Evolutionary conservation across 768 basidiomycete genomes (phyloP).

Genomic region (Phlebiopsis gigantea): DNA sequence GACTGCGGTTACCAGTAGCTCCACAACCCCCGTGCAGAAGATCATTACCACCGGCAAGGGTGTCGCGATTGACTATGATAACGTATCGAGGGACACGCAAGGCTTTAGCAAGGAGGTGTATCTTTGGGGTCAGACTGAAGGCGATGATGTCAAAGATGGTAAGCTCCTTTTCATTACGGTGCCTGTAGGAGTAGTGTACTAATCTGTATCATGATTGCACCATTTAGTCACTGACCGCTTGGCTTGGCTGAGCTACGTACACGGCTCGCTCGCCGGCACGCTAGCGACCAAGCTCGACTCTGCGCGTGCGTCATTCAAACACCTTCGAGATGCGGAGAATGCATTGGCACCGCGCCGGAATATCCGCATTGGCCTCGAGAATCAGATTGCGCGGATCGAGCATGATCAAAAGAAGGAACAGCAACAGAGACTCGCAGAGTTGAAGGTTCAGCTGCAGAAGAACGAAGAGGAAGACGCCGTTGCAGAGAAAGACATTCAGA

Average conservation of each 20-base stretch:
- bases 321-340: conserved; percentile 65
- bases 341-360: conserved; percentile 57
- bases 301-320: conserved; percentile 65
- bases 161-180: conserved; percentile 14
- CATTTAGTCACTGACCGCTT: conserved; percentile 71
- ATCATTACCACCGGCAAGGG: conserved; percentile 79
- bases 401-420: conserved; percentile 57
- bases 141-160: conserved; percentile 75
- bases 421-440: conserved; percentile 65
- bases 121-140: conserved; percentile 73
- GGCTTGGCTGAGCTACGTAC: conserved; percentile 75
- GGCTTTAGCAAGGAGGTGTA: conserved; percentile 81
- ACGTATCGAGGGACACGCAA: conserved; percentile 59
- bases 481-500: conserved; percentile 63
- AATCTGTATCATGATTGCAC: neutral
- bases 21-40: conserved; percentile 65
- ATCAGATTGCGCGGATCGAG: conserved; percentile 61
- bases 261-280: conserved; percentile 58
- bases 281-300: conserved; percentile 59
- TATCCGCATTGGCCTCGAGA: conserved; percentile 49
- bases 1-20: conserved; percentile 27
- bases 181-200: neutral
- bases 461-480: conserved; percentile 58
- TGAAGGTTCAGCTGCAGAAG: conserved; percentile 64
- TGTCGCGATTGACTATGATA: conserved; percentile 69